Percentiles rank a stretch among this genome's conserved stretches.
Evolutionary conservation across 495 filamentous ascomycete genomes (phyloP).

Genomic region (Usnea hakonensis): DNA sequence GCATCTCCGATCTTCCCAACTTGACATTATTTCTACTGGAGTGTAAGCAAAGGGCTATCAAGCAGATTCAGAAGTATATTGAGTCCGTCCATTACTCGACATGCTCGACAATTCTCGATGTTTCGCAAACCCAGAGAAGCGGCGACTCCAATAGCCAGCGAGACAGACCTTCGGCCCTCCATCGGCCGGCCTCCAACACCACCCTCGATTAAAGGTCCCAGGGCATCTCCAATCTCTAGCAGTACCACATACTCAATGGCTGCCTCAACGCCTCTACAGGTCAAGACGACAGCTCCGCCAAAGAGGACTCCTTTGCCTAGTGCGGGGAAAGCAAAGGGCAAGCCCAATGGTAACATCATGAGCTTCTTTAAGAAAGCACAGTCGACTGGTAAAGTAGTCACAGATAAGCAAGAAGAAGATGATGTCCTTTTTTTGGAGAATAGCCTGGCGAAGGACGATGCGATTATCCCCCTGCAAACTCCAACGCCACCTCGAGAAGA

Average conservation of each 20-base stretch:
- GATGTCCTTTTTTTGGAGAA: slow-evolving; percentile 40
- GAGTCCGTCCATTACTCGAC: not conserved
- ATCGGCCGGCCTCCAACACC: slow-evolving; percentile 27
- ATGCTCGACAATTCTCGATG: slow-evolving; percentile 4
- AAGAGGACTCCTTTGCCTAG: slow-evolving; percentile 21
- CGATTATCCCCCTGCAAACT: slow-evolving; percentile 14
- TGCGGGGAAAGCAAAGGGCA: slow-evolving; percentile 28
- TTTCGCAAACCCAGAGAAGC: slow-evolving; percentile 26
- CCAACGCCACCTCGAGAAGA: slow-evolving; percentile 30
- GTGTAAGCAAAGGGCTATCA: not conserved
- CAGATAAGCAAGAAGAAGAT: slow-evolving; percentile 21
- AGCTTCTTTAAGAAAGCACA: slow-evolving; percentile 76
- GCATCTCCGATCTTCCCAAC: not conserved
- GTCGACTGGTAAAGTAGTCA: slow-evolving; percentile 17
- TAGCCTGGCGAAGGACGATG: slow-evolving; percentile 26
- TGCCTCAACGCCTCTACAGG: slow-evolving; percentile 87
- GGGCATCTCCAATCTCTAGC: slow-evolving; percentile 25
- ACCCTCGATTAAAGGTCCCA: slow-evolving; percentile 27
- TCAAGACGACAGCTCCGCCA: slow-evolving; percentile 43
- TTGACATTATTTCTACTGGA: not conserved
- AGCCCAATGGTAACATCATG: slow-evolving; percentile 65
- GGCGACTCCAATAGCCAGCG: not conserved
- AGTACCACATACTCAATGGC: slow-evolving; percentile 48
- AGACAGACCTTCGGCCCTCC: slow-evolving; percentile 12
- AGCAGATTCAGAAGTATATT: not conserved